Evolutionary conservation across 2,329 filamentous ascomycete genomes (phyloP), one percentile per base, ranked within the genome.

Genomic region (Chrysosphaeria jannelii): DNA sequence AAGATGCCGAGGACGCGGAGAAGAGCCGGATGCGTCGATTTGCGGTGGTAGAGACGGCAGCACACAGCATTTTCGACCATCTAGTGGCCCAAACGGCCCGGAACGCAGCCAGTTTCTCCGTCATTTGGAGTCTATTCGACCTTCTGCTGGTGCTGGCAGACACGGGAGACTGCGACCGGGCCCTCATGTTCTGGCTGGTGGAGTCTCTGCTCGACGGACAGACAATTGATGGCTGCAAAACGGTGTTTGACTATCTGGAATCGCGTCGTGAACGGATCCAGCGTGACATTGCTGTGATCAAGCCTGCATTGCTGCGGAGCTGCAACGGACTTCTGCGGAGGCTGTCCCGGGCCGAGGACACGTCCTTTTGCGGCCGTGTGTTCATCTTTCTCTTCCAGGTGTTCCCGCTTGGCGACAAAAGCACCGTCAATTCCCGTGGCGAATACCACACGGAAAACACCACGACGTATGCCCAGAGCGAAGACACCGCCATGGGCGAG

Each of bases 321-420:
- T 97, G 85, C 46, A 97, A 93, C 42, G 85, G 93, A 45, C 53
- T 97, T 10, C 52, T 97, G n/a, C 66, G 81, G 17, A 61, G 85
- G 21, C 54, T 97, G 3, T 93, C 85, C n/a, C 63, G 85, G 27
- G 81, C 85, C 4, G 79, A 93, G 41, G 85, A 97, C 42, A 88
- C 85, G 0, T 78, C 88, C 1, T 97, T 99, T 40, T 97, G 85
- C 38, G 85, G 85, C 10, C 62, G 85, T 19, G 85, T 99, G 13
- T 93, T 93, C 43, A 91, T 97, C 31, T 99, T 91, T 43, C 62
- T 97, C 39, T 97, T 93, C 43, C 85, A 97, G 42, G 89, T 78
- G 41, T 93, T 97, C 37, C 85, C 85, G 2, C 53, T 97, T 0
- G 81, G 81, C 15, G 88, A 97, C 44, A 85, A 81, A 40, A 93